Base-by-base conservation (phyloP, 192 early-diverging fungal genomes). In the Podila epigama region DNA sequence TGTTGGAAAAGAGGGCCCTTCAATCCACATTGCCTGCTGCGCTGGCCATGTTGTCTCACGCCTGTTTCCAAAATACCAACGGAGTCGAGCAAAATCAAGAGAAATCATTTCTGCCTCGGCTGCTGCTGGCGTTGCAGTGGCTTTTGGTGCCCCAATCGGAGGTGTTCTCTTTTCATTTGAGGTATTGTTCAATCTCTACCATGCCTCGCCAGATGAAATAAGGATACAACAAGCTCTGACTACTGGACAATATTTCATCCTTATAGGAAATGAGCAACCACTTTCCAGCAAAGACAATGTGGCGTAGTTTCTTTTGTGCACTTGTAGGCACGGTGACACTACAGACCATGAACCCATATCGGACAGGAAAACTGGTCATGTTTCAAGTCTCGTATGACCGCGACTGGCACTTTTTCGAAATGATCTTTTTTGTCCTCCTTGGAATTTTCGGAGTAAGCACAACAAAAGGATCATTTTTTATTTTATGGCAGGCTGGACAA, bases 101-200 rank as follows among this genome's bases (percentile, higher is more conserved):
- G 91, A 95, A 73, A 89, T 95, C n/a, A 80, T 94, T 22, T 93
- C 92, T 15, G 92, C 92, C 0, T 90, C 95, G 0, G 91, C 94
- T 75, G 96, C 98, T 1, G 97, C 98, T 5, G 98, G 97, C n/a
- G 93, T 98, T 9, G 94, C 95, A 0, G 95, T 97, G 5, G 97
- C 97, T 6, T 98, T 99, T 85, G 98, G 98, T 1, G 92, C 96
- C 28, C 97, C 97, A 1, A 96, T 98, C 59, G 97, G 90, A 0
- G 92, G 91, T 20, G 92, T 94, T 27, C 69, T 93, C 9, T 92
- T 92, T 69, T 83, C 85, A 9, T 75, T 87, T 25, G 87, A 88
- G 67, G 82, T 84, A 73, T 9, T 41, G 34, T 5, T 9, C 22
- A 11, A 51, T 18, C n/a, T 20, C 62, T 29, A 25, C 41, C 34